Percentiles rank a stretch among this genome's conserved stretches.
Evolutionary conservation across 1,139 yeast species (phyloP).

Genomic region (Sugiyamaella xylanicola): DNA sequence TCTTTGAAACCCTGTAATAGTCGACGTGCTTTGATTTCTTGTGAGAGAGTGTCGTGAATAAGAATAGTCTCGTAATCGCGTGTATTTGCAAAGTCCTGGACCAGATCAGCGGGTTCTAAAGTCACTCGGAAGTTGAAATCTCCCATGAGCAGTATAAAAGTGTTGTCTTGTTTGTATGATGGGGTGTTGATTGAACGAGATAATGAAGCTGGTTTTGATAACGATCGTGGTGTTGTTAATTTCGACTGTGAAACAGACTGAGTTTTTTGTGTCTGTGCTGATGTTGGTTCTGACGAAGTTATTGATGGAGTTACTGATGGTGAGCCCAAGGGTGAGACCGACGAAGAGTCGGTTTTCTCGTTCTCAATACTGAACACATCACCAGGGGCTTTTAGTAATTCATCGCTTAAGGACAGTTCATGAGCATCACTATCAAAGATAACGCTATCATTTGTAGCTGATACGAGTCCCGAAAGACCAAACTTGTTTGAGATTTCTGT

Average conservation of each 20-base stretch:
- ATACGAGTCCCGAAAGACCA: slow-evolving; percentile 29
- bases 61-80: slow-evolving; percentile 53
- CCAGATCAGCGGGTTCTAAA: slow-evolving; percentile 48
- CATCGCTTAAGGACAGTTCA: slow-evolving; percentile 22
- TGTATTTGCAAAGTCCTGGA: slow-evolving; percentile 48
- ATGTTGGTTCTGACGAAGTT: background rate
- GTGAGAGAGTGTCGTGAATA: slow-evolving; percentile 59
- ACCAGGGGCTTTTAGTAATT: slow-evolving; percentile 7
- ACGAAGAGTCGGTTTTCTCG: background rate
- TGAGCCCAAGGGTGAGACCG: background rate
- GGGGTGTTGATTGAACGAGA: background rate
- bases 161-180: slow-evolving; percentile 13
- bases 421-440: slow-evolving; percentile 30
- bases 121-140: slow-evolving; percentile 73
- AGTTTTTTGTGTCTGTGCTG: background rate
- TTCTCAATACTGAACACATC: background rate
- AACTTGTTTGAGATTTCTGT: slow-evolving; percentile 44
- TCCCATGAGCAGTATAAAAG: slow-evolving; percentile 59
- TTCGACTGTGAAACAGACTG: background rate
- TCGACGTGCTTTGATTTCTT: slow-evolving; percentile 55
- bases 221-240: background rate
- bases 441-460: slow-evolving; percentile 18
- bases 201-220: background rate
- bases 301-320: background rate
- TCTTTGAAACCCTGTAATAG: slow-evolving; percentile 67